Evolutionary conservation across 2,329 filamentous ascomycete genomes (phyloP).

Genomic region (Lojkania enalia): DNA sequence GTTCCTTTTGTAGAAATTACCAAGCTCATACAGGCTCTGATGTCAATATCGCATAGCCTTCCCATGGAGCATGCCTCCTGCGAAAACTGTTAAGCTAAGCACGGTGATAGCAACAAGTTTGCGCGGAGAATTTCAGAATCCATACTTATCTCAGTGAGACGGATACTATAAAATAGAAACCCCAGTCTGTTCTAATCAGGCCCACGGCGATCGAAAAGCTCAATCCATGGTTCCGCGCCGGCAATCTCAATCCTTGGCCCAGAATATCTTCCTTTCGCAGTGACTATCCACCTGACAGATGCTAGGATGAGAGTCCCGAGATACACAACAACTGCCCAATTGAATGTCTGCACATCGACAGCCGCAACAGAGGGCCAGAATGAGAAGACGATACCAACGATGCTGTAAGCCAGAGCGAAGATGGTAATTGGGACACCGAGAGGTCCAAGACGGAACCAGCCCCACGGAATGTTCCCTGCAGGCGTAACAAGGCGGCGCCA

Average conservation of each 20-base stretch:
- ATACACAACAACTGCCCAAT: slow-evolving; percentile 20
- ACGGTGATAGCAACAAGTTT: too few species aligned
- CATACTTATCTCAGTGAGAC: too few species aligned
- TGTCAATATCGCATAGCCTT: too few species aligned
- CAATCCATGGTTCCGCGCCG: too few species aligned
- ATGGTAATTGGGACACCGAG: slow-evolving; percentile 11
- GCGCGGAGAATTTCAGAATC: too few species aligned
- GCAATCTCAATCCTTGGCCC: slow-evolving; percentile 19
- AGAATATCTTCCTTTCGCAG: slow-evolving; percentile 17
- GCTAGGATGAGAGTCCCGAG: slow-evolving; percentile 10
- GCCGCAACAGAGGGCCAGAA: slow-evolving; percentile 10
- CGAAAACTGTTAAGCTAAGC: too few species aligned
- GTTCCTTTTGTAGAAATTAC: too few species aligned
- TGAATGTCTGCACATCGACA: slow-evolving; percentile 11
- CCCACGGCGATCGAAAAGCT: too few species aligned
- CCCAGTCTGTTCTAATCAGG: too few species aligned
- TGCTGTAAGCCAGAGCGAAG: slow-evolving; percentile 8
- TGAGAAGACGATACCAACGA: slow-evolving; percentile 11
- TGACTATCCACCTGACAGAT: slow-evolving; percentile 10
- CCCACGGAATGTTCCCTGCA: slow-evolving; percentile 10
- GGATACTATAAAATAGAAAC: too few species aligned
- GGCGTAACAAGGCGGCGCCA: slow-evolving; percentile 6
- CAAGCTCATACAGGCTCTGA: too few species aligned
- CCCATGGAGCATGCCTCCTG: too few species aligned
- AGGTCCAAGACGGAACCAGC: slow-evolving; percentile 12